Percentiles rank a stretch among this genome's conserved stretches.
Conservation (phyloP, 1,284 basidiomycete species). For the Ceratobasidium sp. region DNA sequence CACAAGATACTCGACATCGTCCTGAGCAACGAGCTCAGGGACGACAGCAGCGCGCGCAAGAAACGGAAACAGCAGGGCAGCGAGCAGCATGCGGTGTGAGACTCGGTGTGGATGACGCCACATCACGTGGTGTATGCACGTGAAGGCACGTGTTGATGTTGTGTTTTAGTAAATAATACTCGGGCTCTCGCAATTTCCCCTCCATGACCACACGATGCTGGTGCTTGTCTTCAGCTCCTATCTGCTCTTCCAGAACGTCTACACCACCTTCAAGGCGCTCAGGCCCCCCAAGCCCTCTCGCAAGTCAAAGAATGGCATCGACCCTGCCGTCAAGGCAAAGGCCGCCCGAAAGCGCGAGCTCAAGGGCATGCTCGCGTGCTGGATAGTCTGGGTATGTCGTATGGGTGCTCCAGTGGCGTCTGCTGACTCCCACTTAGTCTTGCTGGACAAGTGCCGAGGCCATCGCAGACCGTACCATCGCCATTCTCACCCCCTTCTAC, state of each 20-base stretch:
- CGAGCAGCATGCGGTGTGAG: slow-evolving; percentile 17
- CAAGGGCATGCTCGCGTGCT: slow-evolving; percentile 81
- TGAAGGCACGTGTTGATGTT: slow-evolving; percentile 33
- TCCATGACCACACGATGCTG: slow-evolving; percentile 38
- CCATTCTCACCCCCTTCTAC: slow-evolving; percentile 47
- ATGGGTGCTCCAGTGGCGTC: background rate
- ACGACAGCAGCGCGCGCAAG: slow-evolving; percentile 26
- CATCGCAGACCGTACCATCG: slow-evolving; percentile 45
- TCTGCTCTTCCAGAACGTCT: slow-evolving; percentile 79
- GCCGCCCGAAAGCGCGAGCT: slow-evolving; percentile 80
- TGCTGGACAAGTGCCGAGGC: slow-evolving; percentile 45
- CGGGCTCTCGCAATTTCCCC: background rate
- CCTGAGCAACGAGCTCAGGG: slow-evolving; percentile 12
- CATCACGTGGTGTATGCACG: slow-evolving; percentile 24
- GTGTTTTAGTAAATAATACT: slow-evolving; percentile 13
- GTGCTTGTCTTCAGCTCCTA: slow-evolving; percentile 36
- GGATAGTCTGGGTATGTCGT: slow-evolving; percentile 79
- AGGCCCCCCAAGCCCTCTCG: slow-evolving; percentile 68
- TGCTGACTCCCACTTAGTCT: slow-evolving; percentile 31
- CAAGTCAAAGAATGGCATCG: slow-evolving; percentile 64
- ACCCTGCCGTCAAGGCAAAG: slow-evolving; percentile 70
- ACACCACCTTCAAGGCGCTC: slow-evolving; percentile 82
- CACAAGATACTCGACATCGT: background rate
- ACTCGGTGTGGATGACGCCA: slow-evolving; percentile 27
- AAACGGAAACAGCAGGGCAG: slow-evolving; percentile 3